These are phyloP conservation scores for Curvularia sp. DNA, from an alignment of 2,329 filamentous ascomycete genomes.

Conservation along the genomic window DNA sequence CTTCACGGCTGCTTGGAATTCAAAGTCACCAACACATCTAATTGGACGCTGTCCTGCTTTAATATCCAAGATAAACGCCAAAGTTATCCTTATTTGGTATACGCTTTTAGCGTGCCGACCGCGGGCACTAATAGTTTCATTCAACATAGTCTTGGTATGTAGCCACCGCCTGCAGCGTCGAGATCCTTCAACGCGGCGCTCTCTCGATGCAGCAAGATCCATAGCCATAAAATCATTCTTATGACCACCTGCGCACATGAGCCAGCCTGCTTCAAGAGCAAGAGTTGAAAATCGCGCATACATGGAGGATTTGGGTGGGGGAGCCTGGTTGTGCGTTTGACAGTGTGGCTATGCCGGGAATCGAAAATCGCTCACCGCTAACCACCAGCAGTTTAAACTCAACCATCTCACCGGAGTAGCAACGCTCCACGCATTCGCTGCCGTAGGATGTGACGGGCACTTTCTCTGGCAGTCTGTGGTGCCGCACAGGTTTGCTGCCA, in stretches of 20 bases:
- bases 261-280: background rate
- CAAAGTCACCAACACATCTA: background rate
- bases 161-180: background rate
- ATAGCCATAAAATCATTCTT: background rate
- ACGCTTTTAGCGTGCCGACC: background rate
- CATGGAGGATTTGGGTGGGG: conserved; percentile 8
- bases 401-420: conserved; percentile 16
- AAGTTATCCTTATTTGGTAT: background rate
- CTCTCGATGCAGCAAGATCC: background rate
- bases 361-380: conserved; percentile 38
- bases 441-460: conserved; percentile 12
- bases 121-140: background rate
- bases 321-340: conserved; percentile 13
- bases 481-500: conserved; percentile 15
- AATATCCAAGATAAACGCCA: background rate
- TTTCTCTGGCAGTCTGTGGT: conserved; percentile 21
- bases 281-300: conserved; percentile 15
- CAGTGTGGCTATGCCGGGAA: conserved; percentile 29
- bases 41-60: background rate
- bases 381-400: conserved; percentile 32
- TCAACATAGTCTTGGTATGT: background rate
- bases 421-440: conserved; percentile 19
- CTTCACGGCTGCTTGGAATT: background rate
- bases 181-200: background rate
- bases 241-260: background rate